Base-by-base conservation (phyloP, 495 filamentous ascomycete species). In the Aspergillus diversus region DNA sequence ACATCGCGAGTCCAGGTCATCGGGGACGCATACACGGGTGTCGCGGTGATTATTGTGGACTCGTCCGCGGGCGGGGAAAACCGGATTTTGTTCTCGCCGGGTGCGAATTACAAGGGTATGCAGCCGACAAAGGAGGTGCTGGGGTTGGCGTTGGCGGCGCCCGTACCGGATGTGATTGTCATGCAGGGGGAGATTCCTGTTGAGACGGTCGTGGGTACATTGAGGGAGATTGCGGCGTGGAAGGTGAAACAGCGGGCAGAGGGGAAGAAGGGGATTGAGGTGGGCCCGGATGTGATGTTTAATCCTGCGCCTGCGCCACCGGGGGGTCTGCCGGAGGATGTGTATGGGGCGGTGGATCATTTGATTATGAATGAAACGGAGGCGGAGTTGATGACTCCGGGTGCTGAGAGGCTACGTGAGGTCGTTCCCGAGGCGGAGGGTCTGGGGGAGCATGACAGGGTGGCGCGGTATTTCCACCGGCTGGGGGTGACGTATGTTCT, bases 281-380 rank as follows among this genome's bases (percentile, higher is more conserved):
- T 65, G 8, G 77, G 78, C 5, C 74, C 79, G 1, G 77, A 81
- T 33, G 88, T 93, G 2, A 80, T 96, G 56, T 77, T 97, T 15
- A 99, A 99, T 74, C 93, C 94, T 8, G 90, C 90, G 5, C 92
- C 92, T 13, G 95, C 93, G 8, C 83, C 88, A 37, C 83, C 84
- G 12, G 68, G 70, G 16, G 76, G 76, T 4, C 67, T 97, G 4
- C 92, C 92, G 0, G 78, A 80, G 5, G 82, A 83, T n/a, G 88
- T 83, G 21, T 95, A 90, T 70, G 52, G 61, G 2, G 85, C 83
- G 4, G 80, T 97, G n/a, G 84, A 85, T 13, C 91, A 96, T 64
- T 74, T 97, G 43, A 84, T 97, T 42, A 81, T 97, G 61, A 97
- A 99, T 69, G 93, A 99, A 77, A 93, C 89, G 0, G 95, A 99